Conservation (phyloP, 2,329 filamentous ascomycete species). For the Aspergillus amoenus region DNA sequence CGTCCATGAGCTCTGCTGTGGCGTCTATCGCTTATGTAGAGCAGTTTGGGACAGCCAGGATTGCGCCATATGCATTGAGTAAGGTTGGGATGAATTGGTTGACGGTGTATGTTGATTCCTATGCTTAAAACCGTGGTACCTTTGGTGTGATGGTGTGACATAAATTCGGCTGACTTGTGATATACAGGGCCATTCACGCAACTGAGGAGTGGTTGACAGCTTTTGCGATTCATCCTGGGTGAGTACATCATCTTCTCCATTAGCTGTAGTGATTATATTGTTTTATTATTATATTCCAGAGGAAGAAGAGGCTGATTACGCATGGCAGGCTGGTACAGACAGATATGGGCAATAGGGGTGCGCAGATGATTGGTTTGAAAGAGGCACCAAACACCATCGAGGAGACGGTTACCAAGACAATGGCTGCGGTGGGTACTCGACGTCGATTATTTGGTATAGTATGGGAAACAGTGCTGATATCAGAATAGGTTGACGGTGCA, state of each 20-base stretch:
- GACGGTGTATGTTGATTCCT: neutral
- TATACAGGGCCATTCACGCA: neutral
- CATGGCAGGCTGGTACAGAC: constrained; percentile 3
- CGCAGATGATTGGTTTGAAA: neutral
- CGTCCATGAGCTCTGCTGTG: neutral
- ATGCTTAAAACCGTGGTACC: too few species aligned
- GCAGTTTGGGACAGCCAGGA: neutral
- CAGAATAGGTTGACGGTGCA: constrained; percentile 1
- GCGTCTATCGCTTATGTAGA: neutral
- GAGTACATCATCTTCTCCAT: neutral
- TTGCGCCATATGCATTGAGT: neutral
- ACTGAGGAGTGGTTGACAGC: constrained; percentile 3
- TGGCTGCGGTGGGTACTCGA: neutral
- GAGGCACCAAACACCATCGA: constrained; percentile 4
- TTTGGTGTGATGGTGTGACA: too few species aligned
- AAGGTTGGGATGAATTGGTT: neutral
- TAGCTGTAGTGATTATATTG: too few species aligned
- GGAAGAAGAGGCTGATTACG: neutral
- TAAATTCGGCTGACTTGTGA: neutral
- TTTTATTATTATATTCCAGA: too few species aligned
- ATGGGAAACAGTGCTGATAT: too few species aligned
- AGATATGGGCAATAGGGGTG: constrained; percentile 4
- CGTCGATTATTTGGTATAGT: too few species aligned
- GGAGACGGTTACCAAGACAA: neutral
- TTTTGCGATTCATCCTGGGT: constrained; percentile 10